Evolutionary conservation across 2,329 filamentous ascomycete genomes (phyloP).

Genomic region (Pseudocercospora fuligena): DNA sequence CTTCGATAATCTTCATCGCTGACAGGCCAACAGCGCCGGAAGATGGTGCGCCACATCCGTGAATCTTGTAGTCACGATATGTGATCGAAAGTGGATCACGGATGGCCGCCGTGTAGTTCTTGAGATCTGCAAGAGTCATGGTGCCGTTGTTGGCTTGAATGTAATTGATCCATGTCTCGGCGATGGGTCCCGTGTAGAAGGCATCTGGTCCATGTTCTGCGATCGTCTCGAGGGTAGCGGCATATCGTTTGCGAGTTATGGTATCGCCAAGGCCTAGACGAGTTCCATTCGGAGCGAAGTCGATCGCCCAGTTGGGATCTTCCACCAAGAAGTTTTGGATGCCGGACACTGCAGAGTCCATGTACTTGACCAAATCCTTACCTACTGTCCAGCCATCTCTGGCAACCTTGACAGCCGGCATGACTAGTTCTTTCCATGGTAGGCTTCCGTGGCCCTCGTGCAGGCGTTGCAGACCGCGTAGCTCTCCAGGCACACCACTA

Average conservation of each 20-base stretch:
- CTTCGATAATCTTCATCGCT: constrained; percentile 81
- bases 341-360: constrained; percentile 58
- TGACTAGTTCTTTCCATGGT: constrained; percentile 66
- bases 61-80: constrained; percentile 70
- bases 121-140: constrained; percentile 80
- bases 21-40: constrained; percentile 77
- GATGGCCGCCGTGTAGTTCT: constrained; percentile 70
- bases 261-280: constrained; percentile 73
- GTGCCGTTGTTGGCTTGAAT: constrained; percentile 75
- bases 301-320: constrained; percentile 79
- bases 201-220: constrained; percentile 72
- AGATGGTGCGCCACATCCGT: constrained; percentile 72
- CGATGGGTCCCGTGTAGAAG: constrained; percentile 76
- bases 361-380: constrained; percentile 75
- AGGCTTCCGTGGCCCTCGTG: constrained; percentile 71
- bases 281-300: constrained; percentile 85
- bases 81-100: constrained; percentile 62
- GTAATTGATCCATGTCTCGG: constrained; percentile 72
- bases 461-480: constrained; percentile 78
- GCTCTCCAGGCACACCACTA: constrained; percentile 72
- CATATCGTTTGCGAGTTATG: constrained; percentile 81
- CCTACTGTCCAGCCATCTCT: constrained; percentile 74
- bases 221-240: constrained; percentile 77
- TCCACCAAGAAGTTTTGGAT: constrained; percentile 70
- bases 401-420: constrained; percentile 75